Conservation (phyloP, 1,139 yeast genomes). For the Protomyces macrosporus region DNA sequence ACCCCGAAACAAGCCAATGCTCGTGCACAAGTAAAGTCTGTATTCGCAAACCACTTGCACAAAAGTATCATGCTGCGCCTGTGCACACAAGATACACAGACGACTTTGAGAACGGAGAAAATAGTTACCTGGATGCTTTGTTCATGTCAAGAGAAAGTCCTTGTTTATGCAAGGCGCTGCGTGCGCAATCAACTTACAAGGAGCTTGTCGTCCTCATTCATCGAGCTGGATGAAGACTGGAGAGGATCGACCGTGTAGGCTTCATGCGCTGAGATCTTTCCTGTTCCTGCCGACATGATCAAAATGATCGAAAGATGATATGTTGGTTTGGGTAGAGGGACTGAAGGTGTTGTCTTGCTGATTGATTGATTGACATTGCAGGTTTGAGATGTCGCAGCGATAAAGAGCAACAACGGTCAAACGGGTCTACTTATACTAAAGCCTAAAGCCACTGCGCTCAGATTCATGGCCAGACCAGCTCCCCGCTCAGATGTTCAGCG, state of each 20-base stretch:
- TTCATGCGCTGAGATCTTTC: not conserved
- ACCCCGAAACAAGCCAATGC: constrained; percentile 19
- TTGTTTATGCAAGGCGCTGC: not conserved
- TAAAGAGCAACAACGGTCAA: too few species aligned
- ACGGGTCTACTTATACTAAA: too few species aligned
- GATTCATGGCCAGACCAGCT: not conserved
- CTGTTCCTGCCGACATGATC: not conserved
- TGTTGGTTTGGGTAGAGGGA: too few species aligned
- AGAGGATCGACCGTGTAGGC: constrained; percentile 5
- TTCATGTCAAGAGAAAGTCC: not conserved
- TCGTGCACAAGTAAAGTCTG: too few species aligned
- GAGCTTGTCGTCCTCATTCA: constrained; percentile 18
- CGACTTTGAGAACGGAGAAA: not conserved
- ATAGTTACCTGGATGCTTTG: constrained; percentile 11
- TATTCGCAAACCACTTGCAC: too few species aligned
- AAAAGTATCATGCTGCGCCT: too few species aligned
- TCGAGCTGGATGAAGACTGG: constrained; percentile 9
- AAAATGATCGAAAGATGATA: too few species aligned
- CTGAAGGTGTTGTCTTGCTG: too few species aligned
- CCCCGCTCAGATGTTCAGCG: not conserved
- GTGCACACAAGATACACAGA: not conserved
- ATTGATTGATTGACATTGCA: too few species aligned
- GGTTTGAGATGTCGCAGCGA: too few species aligned
- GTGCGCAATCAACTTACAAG: constrained; percentile 20
- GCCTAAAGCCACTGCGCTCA: too few species aligned